Evolutionary conservation across 169 alveolate species (phyloP).

Genomic region (Plasmodium chabaudi): DNA sequence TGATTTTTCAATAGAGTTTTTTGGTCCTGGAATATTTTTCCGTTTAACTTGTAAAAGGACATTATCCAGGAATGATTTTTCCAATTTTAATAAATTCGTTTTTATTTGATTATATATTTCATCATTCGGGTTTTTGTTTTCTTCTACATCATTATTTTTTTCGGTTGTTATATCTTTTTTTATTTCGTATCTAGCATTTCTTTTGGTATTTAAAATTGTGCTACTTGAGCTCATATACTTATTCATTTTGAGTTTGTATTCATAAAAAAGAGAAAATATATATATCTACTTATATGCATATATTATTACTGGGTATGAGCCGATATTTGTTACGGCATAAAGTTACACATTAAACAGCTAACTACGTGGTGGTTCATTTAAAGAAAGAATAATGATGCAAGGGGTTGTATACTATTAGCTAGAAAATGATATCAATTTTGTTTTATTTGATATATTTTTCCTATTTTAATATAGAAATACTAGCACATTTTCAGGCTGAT

Average conservation of each 20-base stretch:
- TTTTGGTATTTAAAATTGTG: conserved; percentile 46
- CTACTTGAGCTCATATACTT: conserved; percentile 68
- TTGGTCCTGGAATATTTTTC: conserved; percentile 27
- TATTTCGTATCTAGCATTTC: conserved; percentile 24
- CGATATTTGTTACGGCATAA: no score
- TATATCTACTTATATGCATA: no score
- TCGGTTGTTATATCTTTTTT: conserved; percentile 14
- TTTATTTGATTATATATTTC: conserved; percentile 52
- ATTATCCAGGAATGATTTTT: conserved; percentile 43
- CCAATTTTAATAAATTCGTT: conserved; percentile 47
- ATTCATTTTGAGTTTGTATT: conserved; percentile 29
- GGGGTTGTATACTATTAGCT: no score
- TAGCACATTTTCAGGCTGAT: no score
- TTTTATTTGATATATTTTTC: no score
- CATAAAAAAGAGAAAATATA: neutral
- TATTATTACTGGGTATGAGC: no score
- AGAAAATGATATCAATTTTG: no score
- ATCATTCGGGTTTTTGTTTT: conserved; percentile 20
- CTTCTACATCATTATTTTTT: conserved; percentile 1
- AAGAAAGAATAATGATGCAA: no score
- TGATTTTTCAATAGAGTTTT: conserved; percentile 54
- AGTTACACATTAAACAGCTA: no score
- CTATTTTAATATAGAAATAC: no score
- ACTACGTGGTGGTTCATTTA: no score
- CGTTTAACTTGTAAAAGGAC: conserved; percentile 62